These are phyloP conservation scores for Phytophthora foliorum DNA, from an alignment of 352 stramenopile genomes.

Conservation along the genomic window DNA sequence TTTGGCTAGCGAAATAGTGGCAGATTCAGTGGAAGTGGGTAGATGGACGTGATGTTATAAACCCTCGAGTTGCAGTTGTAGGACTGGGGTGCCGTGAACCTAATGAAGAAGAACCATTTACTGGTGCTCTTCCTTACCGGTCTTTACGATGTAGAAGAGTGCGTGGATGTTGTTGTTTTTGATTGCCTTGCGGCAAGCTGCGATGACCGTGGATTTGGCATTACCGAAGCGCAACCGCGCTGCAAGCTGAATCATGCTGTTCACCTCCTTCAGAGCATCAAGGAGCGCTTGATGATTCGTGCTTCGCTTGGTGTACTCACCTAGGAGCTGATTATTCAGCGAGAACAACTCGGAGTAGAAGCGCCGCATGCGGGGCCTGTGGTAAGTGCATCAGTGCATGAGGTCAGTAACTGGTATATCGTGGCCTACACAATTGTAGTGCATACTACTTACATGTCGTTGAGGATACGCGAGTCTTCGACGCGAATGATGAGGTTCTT, in stretches of 20 bases:
- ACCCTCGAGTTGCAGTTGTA: slow-evolving; percentile 13
- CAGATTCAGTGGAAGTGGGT: not conserved
- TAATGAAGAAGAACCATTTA: slow-evolving; percentile 30
- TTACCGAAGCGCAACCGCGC: slow-evolving; percentile 88
- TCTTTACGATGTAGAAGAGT: slow-evolving; percentile 90
- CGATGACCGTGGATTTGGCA: slow-evolving; percentile 85
- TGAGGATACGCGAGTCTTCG: slow-evolving; percentile 93
- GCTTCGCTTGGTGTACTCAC: slow-evolving; percentile 93
- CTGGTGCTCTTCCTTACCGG: slow-evolving; percentile 83
- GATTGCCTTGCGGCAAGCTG: slow-evolving; percentile 88
- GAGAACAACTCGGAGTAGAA: slow-evolving; percentile 94
- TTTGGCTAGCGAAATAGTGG: slow-evolving; percentile 17
- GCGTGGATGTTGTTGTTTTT: slow-evolving; percentile 92
- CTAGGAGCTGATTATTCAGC: slow-evolving; percentile 92
- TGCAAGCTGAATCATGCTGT: slow-evolving; percentile 93
- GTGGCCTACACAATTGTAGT: not conserved
- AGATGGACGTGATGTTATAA: slow-evolving; percentile 6
- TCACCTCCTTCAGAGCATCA: slow-evolving; percentile 93
- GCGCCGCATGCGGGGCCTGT: slow-evolving; percentile 77
- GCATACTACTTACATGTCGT: slow-evolving; percentile 86
- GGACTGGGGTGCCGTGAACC: not conserved
- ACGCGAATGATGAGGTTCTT: slow-evolving; percentile 93
- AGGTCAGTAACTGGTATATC: not conserved
- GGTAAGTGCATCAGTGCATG: slow-evolving; percentile 7
- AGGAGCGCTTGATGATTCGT: slow-evolving; percentile 93